Evolutionary conservation across 305 asterid genomes (phyloP), one percentile per base, ranked within the genome.

Genomic region (Ilex paraguariensis): DNA sequence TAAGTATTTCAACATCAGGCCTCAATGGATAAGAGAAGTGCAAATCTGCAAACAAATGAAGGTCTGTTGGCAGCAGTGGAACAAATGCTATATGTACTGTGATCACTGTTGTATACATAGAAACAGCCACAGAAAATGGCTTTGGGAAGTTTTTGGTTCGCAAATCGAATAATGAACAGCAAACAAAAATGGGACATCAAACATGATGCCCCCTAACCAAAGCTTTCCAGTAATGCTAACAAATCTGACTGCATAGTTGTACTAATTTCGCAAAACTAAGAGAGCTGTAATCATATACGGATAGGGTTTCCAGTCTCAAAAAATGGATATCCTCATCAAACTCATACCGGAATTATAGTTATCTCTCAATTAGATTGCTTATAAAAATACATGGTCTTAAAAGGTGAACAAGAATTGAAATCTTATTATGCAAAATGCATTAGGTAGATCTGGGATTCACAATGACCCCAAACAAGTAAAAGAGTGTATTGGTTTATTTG

Each of bases 21-120:
- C 98, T 84, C 68, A 90, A 73, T 45, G 98, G 98, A 85, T 92
- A 92, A 8, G 94, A 81, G 80, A 92, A 92, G 75, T 81, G 73
- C 72, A 92, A 91, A 79, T 86, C 97, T 90, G 96, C 81, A 32
- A 55, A 58, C 68, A 60, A 67, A 54, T 12, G 44, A 60, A 32
- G 50, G 45, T 8, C 54, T 17, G 10, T 64, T 36, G 52, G 12
- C 31, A 56, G 48, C 40, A 54, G 45, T 31, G 33, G 48, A 31
- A 63, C 61, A 31, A 48, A 59, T 58, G 61, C 66, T 56, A 56
- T 16, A 64, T 52, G 28, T 14, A 14, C 16, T 49, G 4, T 49
- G 1, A 36, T 36, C 3, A 36, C 4, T 36, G 42, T 12, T 12
- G 2, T 12, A 49, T 49, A 12, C 7, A 11, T 11, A 49, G 4